Percentiles rank a stretch among this genome's conserved stretches.
phyloP scores from a whole-genome alignment of 129 eudicot species.

The Oenanthe sinensis region DNA sequence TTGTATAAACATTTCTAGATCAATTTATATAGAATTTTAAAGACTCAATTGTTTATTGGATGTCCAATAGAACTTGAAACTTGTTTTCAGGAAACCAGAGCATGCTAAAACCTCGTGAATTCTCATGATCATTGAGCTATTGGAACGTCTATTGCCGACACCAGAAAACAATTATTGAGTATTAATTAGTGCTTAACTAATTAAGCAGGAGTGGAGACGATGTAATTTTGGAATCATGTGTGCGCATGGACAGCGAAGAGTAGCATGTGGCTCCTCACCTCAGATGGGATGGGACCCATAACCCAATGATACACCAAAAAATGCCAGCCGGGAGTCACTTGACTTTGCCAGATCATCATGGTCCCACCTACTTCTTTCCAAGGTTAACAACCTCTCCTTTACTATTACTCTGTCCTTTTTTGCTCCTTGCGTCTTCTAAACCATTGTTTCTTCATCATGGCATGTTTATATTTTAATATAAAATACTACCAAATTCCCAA shows the following conservation, averaged over 20 bases:
- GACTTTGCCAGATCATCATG: constrained; percentile 3
- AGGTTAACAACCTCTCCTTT: constrained; percentile 1
- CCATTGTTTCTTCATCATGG: too few species aligned
- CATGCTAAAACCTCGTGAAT: too few species aligned
- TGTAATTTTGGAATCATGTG: constrained; percentile 3
- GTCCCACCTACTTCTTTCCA: not conserved
- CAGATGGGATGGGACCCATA: not conserved
- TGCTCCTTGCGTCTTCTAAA: too few species aligned
- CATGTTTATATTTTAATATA: too few species aligned
- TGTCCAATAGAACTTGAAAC: too few species aligned
- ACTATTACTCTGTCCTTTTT: not conserved
- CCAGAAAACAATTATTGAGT: not conserved
- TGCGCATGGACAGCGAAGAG: constrained; percentile 2
- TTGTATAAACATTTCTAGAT: too few species aligned
- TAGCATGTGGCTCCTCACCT: not conserved
- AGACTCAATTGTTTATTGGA: too few species aligned
- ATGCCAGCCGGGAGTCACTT: not conserved
- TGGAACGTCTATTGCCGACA: not conserved
- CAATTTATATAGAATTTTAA: too few species aligned
- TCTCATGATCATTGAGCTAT: too few species aligned
- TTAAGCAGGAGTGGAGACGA: not conserved
- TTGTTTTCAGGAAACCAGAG: too few species aligned
- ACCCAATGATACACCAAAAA: not conserved
- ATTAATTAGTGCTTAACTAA: not conserved
- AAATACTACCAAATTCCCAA: too few species aligned